These are phyloP conservation scores for Boeremia exigua DNA, from an alignment of 2,329 filamentous ascomycete species.

Conservation along the genomic window DNA sequence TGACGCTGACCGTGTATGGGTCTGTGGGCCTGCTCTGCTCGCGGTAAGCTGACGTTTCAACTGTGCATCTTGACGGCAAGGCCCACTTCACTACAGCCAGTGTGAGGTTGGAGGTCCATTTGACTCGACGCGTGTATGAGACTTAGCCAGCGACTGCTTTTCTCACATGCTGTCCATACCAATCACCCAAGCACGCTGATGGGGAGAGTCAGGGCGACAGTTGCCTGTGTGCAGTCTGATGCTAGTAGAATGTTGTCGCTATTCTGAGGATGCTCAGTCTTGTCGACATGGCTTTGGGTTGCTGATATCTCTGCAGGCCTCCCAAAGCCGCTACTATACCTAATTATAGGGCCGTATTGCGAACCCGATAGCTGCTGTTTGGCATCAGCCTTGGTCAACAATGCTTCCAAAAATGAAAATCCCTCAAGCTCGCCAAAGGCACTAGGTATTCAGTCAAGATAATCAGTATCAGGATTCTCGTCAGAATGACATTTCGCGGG, in stretches of 20 bases:
- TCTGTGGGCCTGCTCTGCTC: not conserved
- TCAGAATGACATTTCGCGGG: not conserved
- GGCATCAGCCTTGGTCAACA: too few species aligned
- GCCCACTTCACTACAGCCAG: not conserved
- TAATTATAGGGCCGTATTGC: too few species aligned
- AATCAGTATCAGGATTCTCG: not conserved
- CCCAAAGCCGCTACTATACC: too few species aligned
- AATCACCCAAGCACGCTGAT: not conserved
- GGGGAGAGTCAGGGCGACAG: not conserved
- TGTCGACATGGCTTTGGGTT: too few species aligned
- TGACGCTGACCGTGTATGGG: not conserved
- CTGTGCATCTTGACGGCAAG: not conserved
- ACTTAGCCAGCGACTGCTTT: not conserved
- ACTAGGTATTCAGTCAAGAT: not conserved
- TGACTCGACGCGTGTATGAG: not conserved
- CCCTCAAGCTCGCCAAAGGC: too few species aligned
- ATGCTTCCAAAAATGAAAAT: too few species aligned
- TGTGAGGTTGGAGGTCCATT: not conserved
- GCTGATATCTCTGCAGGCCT: too few species aligned
- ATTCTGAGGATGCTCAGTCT: not conserved
- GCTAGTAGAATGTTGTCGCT: not conserved
- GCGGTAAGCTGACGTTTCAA: not conserved
- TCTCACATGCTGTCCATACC: too few species aligned
- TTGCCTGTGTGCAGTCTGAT: not conserved
- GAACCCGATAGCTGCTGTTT: too few species aligned